phyloP scores from a whole-genome alignment of 257 asterid species.

The Knoxia roxburghii region DNA sequence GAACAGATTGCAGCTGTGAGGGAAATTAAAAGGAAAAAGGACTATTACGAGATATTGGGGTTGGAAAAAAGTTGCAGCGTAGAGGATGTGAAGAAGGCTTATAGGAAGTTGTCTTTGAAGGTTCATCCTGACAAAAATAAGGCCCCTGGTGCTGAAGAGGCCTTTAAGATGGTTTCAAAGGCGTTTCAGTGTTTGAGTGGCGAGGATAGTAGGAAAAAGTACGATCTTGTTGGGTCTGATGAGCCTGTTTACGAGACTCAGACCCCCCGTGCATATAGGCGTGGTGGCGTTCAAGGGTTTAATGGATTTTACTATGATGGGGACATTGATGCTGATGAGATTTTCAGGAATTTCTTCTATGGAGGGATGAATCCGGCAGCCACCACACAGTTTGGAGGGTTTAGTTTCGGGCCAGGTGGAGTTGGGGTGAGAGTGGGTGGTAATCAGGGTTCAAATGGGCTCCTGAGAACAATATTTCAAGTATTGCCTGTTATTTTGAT shows the following conservation, averaged over 20 bases:
- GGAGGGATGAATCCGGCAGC: conserved; percentile 81
- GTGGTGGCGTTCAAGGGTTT: conserved; percentile 52
- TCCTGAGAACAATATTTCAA: conserved; percentile 50
- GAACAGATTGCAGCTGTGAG: conserved; percentile 62
- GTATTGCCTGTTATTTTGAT: conserved; percentile 69
- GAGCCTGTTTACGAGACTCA: conserved; percentile 58
- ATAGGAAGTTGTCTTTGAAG: conserved; percentile 77
- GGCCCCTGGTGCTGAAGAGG: conserved; percentile 95
- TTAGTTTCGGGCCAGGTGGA: conserved; percentile 74
- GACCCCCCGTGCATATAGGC: conserved; percentile 28
- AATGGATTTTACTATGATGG: conserved; percentile 56
- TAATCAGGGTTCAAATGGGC: conserved; percentile 54
- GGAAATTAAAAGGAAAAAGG: conserved; percentile 74
- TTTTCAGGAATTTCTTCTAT: conserved; percentile 84
- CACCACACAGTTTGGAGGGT: conserved; percentile 63
- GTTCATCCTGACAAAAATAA: conserved; percentile 96
- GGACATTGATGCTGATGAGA: conserved; percentile 85
- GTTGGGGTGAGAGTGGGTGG: conserved; percentile 72
- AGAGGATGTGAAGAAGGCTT: conserved; percentile 80
- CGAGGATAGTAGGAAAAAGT: conserved; percentile 64
- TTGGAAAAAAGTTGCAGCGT: conserved; percentile 59
- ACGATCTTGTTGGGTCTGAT: conserved; percentile 67
- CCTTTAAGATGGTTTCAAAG: conserved; percentile 90
- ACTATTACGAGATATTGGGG: conserved; percentile 84
- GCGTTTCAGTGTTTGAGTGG: conserved; percentile 89